Base-by-base conservation (phyloP, 345 rosid genomes). In the Excoecaria agallocha region DNA sequence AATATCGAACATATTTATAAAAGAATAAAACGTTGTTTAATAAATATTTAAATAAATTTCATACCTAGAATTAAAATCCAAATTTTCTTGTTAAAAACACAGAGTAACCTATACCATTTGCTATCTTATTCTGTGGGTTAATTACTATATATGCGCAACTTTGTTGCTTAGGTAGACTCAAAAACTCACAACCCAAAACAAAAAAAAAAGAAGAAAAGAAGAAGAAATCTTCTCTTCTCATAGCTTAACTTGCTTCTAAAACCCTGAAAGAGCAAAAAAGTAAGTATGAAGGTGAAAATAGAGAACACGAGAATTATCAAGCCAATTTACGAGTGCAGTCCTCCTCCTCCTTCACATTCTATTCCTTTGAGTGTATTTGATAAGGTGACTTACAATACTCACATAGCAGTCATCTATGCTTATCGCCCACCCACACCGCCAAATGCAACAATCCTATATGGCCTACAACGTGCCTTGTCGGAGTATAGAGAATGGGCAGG, bases 261-360 rank as follows among this genome's bases (percentile, higher is more conserved):
- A 6, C 7, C 48, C 48, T 10, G 6, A 43, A 49, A 49, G 17
- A 10, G 11, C 1, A 49, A 11, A 12, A 49, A 49, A 49, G 12
- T n/a, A 57, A 57, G 20, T 22, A 82, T 82, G 83, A 79, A 82
- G 81, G 79, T 82, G 71, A 82, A 25, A 74, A 61, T 74, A 20
- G 77, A 79, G 61, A 65, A 55, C 39, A 73, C 80, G 37, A 73
- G 73, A 13, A 67, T 22, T 38, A 22, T 79, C 70, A 74, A 74
- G 62, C 85, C 83, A 58, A 41, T 39, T 37, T 70, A 73, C 12
- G 78, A 82, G 38, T 24, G 75, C 51, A 37, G 2, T 35, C 60
- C 73, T 58, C 62, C 64, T 24, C 38, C 37, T 30, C 17, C 8
- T 13, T 13, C n/a, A 60, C n/a, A 60, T 12, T 60, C 39, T 13